phyloP scores from a whole-genome alignment of 106 monocot genomes.

The Apostasia ramifera region DNA sequence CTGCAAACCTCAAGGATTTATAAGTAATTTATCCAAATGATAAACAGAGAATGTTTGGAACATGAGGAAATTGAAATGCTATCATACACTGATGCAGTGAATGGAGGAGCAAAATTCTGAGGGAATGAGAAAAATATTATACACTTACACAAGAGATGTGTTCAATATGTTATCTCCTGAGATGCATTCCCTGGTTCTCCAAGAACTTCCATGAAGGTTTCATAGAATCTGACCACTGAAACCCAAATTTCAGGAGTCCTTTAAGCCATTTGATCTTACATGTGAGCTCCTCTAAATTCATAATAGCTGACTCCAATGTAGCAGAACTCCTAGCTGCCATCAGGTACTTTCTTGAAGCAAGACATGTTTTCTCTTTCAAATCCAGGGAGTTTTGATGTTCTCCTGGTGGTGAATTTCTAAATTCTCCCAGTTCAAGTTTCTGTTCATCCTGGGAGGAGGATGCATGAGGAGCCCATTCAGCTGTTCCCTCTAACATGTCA shows the following conservation, averaged over 20 bases:
- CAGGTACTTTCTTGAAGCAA: conserved; percentile 5
- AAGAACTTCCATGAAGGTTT: conserved; percentile 54
- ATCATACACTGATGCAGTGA: background rate
- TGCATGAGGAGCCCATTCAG: background rate
- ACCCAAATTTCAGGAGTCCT: conserved; percentile 42
- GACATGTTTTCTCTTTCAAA: conserved; percentile 2
- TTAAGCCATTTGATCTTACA: conserved; percentile 60
- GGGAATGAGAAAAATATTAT: background rate
- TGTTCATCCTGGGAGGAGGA: conserved; percentile 10
- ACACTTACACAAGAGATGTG: conserved; percentile 12
- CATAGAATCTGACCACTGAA: conserved; percentile 34
- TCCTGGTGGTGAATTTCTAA: background rate
- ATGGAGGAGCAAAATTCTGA: background rate
- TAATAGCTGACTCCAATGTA: conserved; percentile 43
- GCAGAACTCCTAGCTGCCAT: conserved; percentile 14
- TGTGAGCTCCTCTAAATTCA: conserved; percentile 60
- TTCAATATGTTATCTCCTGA: conserved; percentile 8
- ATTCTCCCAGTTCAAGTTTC: background rate
- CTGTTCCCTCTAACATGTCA: background rate
- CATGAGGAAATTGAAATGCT: background rate
- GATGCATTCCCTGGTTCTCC: conserved; percentile 5
- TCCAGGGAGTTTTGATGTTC: background rate
- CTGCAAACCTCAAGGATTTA: no score
- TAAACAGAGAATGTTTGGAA: no score
- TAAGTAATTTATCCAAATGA: no score